Conservation (phyloP, 495 filamentous ascomycete species). For the Talaromyces adpressus region DNA sequence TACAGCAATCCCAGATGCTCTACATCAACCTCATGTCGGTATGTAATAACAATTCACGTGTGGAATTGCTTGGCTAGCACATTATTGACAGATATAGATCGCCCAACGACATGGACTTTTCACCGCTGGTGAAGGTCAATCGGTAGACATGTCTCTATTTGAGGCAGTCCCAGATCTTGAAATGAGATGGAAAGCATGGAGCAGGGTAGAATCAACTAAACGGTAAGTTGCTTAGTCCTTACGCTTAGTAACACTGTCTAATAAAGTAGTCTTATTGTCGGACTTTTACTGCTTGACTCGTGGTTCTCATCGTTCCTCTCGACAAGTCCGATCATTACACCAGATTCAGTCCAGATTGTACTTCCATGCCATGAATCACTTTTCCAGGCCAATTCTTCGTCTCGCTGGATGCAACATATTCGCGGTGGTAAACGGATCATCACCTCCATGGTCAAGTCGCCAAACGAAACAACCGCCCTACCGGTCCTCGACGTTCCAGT, state of each 20-base stretch:
- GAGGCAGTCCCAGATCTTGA: constrained; percentile 40
- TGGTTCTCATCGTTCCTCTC: constrained; percentile 45
- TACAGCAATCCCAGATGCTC: constrained; percentile 41
- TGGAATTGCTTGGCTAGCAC: neutral
- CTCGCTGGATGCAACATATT: constrained; percentile 41
- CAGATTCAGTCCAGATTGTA: constrained; percentile 41
- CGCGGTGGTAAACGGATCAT: constrained; percentile 29
- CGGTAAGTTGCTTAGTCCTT: constrained; percentile 21
- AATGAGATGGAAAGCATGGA: constrained; percentile 47
- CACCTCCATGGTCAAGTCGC: constrained; percentile 32
- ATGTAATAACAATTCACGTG: constrained; percentile 11
- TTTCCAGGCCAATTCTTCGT: constrained; percentile 36
- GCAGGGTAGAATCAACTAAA: constrained; percentile 43
- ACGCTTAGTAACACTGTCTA: neutral
- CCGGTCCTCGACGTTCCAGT: constrained; percentile 26
- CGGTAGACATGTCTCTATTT: constrained; percentile 39
- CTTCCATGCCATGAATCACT: constrained; percentile 40
- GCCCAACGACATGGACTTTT: constrained; percentile 47
- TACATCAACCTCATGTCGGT: constrained; percentile 47
- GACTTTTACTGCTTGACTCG: constrained; percentile 41
- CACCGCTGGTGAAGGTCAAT: constrained; percentile 36
- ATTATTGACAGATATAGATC: constrained; percentile 15
- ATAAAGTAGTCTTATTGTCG: constrained; percentile 34
- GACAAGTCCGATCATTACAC: constrained; percentile 38
- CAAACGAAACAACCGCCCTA: constrained; percentile 30